phyloP scores from a whole-genome alignment of 768 basidiomycete genomes.

The Kondoa malvinella region DNA sequence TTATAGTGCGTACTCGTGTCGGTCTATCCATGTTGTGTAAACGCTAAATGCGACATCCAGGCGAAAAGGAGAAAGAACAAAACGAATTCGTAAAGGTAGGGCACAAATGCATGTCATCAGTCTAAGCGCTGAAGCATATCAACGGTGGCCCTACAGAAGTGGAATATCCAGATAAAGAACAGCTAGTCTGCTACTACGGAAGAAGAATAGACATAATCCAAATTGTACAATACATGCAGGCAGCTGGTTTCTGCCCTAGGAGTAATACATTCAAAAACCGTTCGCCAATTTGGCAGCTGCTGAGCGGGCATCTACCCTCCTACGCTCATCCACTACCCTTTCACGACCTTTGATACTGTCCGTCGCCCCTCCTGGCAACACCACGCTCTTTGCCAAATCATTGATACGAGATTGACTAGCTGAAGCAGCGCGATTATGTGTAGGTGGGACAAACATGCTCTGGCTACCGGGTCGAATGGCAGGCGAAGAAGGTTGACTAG shows the following conservation, averaged over 20 bases:
- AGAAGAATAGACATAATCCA: too few species aligned
- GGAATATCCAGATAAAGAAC: not conserved
- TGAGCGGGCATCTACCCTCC: conserved; percentile 12
- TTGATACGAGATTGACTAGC: not conserved
- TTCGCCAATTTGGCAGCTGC: conserved; percentile 17
- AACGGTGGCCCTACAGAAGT: too few species aligned
- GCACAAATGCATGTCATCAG: too few species aligned
- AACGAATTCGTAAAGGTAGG: not conserved
- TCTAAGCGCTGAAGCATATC: too few species aligned
- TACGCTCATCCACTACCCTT: conserved; percentile 13
- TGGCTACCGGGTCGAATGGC: not conserved
- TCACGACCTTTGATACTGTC: not conserved
- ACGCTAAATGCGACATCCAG: not conserved
- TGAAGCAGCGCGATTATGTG: not conserved
- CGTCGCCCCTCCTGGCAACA: not conserved
- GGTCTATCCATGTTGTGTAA: too few species aligned
- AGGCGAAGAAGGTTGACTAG: not conserved
- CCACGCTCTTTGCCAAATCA: not conserved
- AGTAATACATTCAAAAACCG: conserved; percentile 8
- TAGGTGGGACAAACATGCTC: conserved; percentile 1
- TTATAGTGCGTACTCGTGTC: too few species aligned
- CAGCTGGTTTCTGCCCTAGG: not conserved
- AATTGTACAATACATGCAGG: too few species aligned
- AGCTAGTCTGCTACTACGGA: too few species aligned
- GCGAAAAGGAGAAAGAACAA: conserved; percentile 4